A percentile compares a stretch with the other conserved stretches of the same genome.
These are phyloP conservation scores for Corymbia calophylla DNA, from an alignment of 441 rosid species.

Conservation along the genomic window DNA sequence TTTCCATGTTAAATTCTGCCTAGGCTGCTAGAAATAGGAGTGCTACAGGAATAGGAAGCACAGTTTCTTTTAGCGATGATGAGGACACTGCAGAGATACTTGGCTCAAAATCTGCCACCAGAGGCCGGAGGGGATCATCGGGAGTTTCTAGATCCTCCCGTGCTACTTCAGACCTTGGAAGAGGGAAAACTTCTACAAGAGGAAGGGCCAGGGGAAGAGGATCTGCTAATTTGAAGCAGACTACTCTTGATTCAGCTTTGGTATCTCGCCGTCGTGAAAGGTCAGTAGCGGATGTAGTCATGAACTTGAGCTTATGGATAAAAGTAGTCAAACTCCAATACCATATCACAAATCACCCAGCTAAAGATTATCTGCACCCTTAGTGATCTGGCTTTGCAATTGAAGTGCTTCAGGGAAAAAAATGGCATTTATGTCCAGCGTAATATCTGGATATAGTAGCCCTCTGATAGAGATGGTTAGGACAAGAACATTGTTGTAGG, in stretches of 20 bases:
- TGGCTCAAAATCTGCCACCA: conserved; percentile 35
- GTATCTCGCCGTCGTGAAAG: conserved; percentile 78
- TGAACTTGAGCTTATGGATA: not conserved
- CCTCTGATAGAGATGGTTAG: not conserved
- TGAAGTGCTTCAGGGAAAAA: not conserved
- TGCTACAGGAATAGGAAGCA: conserved; percentile 41
- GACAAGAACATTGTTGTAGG: too few relatives aligned
- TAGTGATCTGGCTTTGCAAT: not conserved
- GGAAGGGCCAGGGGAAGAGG: conserved; percentile 78
- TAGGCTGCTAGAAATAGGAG: conserved; percentile 51
- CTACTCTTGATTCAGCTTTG: conserved; percentile 71
- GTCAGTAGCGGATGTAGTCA: conserved; percentile 19
- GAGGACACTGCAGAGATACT: conserved; percentile 59
- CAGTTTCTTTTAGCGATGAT: conserved; percentile 85
- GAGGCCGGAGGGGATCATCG: conserved; percentile 56
- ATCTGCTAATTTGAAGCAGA: conserved; percentile 65
- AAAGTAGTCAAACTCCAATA: not conserved
- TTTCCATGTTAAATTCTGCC: conserved; percentile 12
- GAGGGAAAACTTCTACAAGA: conserved; percentile 63
- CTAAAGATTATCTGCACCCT: not conserved
- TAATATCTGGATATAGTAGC: not conserved
- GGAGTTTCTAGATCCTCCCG: conserved; percentile 38
- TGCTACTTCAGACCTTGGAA: conserved; percentile 31
- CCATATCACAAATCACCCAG: not conserved
- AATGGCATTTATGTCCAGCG: not conserved